These are phyloP conservation scores for Jatropha curcas DNA, from an alignment of 345 rosid species.

Conservation along the genomic window DNA sequence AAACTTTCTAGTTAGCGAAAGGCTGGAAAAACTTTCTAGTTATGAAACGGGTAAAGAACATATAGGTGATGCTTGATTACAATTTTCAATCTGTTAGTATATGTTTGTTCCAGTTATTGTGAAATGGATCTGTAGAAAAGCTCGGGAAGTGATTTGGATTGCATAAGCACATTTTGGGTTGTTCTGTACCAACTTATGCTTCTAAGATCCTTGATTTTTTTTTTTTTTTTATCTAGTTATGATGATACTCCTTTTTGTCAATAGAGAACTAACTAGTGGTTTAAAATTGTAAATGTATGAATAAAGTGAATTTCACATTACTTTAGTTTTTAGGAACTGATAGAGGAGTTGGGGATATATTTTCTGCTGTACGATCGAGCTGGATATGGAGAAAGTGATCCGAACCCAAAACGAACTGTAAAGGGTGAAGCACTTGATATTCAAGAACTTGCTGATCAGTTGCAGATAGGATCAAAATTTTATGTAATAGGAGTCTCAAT, in stretches of 20 bases:
- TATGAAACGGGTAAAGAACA: too few species aligned
- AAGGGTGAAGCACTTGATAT: slow-evolving; percentile 84
- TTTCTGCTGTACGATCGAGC: slow-evolving; percentile 77
- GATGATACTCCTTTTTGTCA: background rate
- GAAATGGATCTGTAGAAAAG: background rate
- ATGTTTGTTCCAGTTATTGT: background rate
- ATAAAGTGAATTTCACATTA: slow-evolving; percentile 23
- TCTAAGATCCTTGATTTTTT: slow-evolving; percentile 9
- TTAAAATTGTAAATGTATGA: slow-evolving; percentile 1
- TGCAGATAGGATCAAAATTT: slow-evolving; percentile 63
- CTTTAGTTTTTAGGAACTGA: slow-evolving; percentile 65
- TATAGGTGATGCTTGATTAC: too few species aligned
- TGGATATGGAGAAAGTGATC: slow-evolving; percentile 89
- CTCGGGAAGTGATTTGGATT: background rate
- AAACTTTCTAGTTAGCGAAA: too few species aligned
- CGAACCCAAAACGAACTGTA: slow-evolving; percentile 60
- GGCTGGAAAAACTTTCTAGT: too few species aligned
- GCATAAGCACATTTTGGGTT: background rate
- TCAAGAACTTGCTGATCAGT: slow-evolving; percentile 71
- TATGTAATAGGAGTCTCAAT: slow-evolving; percentile 83
- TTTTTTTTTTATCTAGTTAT: background rate
- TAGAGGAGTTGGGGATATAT: slow-evolving; percentile 65
- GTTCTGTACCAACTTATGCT: background rate
- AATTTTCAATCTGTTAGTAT: background rate
- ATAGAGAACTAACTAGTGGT: background rate